phyloP scores from a whole-genome alignment of 805 yeast genomes.

The Myxozyma kluyveri region DNA sequence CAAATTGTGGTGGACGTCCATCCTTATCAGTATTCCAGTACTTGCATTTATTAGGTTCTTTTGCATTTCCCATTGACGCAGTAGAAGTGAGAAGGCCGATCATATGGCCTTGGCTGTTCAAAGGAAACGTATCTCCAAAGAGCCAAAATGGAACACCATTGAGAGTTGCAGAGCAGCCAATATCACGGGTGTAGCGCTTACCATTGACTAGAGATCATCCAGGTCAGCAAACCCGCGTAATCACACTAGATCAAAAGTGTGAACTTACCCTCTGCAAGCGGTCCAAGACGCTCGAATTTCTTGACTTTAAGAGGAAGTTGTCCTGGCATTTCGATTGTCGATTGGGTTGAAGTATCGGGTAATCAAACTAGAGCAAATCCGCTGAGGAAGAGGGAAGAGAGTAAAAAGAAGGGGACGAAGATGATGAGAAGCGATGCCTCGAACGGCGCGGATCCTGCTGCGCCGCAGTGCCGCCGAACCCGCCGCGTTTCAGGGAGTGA shows the following conservation, averaged over 20 bases:
- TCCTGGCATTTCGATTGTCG: constrained; percentile 2
- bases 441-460: too few species aligned
- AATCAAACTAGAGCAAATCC: too few species aligned
- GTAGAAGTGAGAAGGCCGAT: constrained; percentile 27
- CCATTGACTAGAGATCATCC: constrained; percentile 15
- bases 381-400: too few species aligned
- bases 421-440: too few species aligned
- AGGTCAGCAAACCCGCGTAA: neutral
- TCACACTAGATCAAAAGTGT: neutral
- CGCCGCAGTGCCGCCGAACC: too few species aligned
- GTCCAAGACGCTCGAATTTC: constrained; percentile 27
- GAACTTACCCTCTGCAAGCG: constrained; percentile 23
- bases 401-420: too few species aligned
- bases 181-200: constrained; percentile 24
- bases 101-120: constrained; percentile 25
- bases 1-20: constrained; percentile 24
- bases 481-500: too few species aligned
- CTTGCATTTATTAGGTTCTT: constrained; percentile 21
- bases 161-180: constrained; percentile 24
- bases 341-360: too few species aligned
- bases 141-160: constrained; percentile 19
- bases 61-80: constrained; percentile 18
- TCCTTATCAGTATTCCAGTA: constrained; percentile 19
- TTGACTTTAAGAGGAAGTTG: constrained; percentile 20
- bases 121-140: constrained; percentile 28